Conservation (phyloP, 2,329 filamentous ascomycete species). For the Tolypocladium guangdongense region DNA sequence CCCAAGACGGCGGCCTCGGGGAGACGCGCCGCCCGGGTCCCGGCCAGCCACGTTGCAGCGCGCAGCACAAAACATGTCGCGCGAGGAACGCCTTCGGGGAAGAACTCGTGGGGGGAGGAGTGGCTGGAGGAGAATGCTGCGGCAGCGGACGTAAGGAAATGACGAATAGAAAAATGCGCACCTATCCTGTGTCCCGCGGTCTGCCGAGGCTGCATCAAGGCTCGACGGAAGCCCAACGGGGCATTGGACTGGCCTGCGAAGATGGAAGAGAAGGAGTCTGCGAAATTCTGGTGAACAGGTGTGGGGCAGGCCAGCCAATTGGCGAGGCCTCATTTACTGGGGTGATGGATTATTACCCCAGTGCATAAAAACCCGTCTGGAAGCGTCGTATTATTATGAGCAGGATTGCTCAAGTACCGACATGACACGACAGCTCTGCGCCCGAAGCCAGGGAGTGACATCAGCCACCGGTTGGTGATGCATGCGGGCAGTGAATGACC, state of each 20-base stretch:
- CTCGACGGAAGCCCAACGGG: background rate
- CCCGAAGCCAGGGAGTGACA: too few relatives aligned
- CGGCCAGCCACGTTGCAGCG: conserved; percentile 25
- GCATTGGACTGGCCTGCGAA: background rate
- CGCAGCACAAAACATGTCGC: conserved; percentile 24
- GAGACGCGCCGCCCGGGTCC: conserved; percentile 4
- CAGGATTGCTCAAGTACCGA: too few relatives aligned
- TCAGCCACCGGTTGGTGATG: too few relatives aligned
- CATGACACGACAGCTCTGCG: too few relatives aligned
- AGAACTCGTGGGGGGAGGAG: conserved; percentile 23
- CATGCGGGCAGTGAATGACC: too few relatives aligned
- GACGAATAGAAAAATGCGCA: background rate
- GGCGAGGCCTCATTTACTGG: too few relatives aligned
- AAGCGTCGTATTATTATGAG: too few relatives aligned
- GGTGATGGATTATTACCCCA: too few relatives aligned
- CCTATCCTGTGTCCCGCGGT: background rate
- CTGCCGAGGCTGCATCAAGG: background rate
- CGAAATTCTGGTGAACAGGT: too few relatives aligned
- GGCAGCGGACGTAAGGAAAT: background rate
- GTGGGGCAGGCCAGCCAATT: too few relatives aligned
- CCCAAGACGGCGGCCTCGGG: background rate
- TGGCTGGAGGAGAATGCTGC: conserved; percentile 20
- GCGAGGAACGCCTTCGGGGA: conserved; percentile 22
- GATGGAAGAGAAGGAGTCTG: too few relatives aligned
- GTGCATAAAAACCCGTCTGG: too few relatives aligned